Base-by-base conservation (phyloP, 208 protist genomes). In the Wallacemonas sp. region DNA sequence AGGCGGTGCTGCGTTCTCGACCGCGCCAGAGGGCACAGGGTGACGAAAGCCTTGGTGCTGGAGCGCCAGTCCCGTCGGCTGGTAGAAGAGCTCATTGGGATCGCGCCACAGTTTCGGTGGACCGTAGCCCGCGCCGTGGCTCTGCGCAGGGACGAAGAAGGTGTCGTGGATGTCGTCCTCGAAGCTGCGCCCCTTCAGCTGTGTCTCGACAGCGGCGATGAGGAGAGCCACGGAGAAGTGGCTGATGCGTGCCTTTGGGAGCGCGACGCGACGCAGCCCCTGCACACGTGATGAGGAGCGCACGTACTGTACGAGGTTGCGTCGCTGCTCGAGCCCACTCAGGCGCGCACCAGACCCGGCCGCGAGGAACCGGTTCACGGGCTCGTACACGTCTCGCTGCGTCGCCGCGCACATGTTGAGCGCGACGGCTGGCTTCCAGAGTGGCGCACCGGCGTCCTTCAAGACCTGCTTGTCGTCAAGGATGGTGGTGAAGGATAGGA, bases 1-100 rank as follows among this genome's bases (percentile, higher is more conserved):
- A 21, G 83, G 67, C 14, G 88, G 85, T 12, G 71, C 80, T 68
- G 78, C 80, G 76, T 92, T 94, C 9, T 64, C 78, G 24, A 60
- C 1, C 5, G 61, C 61, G 5, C 78, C 78, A 5, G 57, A 27
- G 17, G 72, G 41, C 5, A 94, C 30, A 14, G 88, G 81, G 1
- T 61, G 30, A 23, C 62, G 48, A 52, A 89, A 92, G 14, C 61
- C 48, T 52, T 74, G 65, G 57, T 94, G 83, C 70, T 89, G 88
- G 36, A 81, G 61, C 14, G 85, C 72, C 29, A 85, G 80, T 5
- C 85, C 85, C 5, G 76, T 90, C 4, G 85, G 85, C 61, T 91
- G 83, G 69, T 94, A 94, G 60, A 94, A 92, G 36, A 94, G 49
- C 68, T 90, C 85, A 64, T 78, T 85, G 17, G 88, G 88, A 66